Evolutionary conservation across 805 yeast genomes (phyloP), one percentile per base, ranked within the genome.

Genomic region (Lipomyces sp.): DNA sequence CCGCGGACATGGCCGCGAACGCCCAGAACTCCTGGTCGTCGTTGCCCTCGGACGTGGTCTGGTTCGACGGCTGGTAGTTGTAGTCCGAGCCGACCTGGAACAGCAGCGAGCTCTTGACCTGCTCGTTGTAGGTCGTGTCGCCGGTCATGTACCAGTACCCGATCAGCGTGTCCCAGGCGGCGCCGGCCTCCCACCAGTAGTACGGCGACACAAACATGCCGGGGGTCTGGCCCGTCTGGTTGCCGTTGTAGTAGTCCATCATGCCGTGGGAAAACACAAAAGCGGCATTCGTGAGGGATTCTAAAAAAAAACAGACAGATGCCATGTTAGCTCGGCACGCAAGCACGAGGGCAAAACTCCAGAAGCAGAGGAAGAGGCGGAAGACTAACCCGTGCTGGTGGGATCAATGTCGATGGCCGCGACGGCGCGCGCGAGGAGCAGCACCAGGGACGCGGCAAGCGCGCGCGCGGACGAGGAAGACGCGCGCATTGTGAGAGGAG

Each of bases 21-120:
- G 96, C 97, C 98, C 98, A 91, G 67, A 91, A 88, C 1, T 86
- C 96, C 72, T 91, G 98, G 73, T 91, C 98, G 75, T 91, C 98
- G 65, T 91, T 91, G 63, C 98, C 98, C 70, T 91, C 97, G 2
- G 95, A 86, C 28, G 90, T 82, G 8, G 91, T 80, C 69, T 90
- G 96, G 68, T 88, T 89, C 53, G 81, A 70, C 3, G 97, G 96
- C 67, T 90, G 81, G 68, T 82, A 93, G 70, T 91, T 83, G 70
- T 79, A 71, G 66, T 82, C 74, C 11, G 76, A 77, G 42, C 91
- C 90, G 6, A 80, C 78, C 69, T 91, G 98, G 63, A 79, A 81
- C 46, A 78, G 64, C 61, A 91, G 67, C 2, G 95, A 85, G 35
- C 74, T 71, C 62, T 78, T 75, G 49, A 86, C 76, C 29, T 75